phyloP scores from a whole-genome alignment of 176 grass and related monocot genomes.

The Aegilops speltoides region DNA sequence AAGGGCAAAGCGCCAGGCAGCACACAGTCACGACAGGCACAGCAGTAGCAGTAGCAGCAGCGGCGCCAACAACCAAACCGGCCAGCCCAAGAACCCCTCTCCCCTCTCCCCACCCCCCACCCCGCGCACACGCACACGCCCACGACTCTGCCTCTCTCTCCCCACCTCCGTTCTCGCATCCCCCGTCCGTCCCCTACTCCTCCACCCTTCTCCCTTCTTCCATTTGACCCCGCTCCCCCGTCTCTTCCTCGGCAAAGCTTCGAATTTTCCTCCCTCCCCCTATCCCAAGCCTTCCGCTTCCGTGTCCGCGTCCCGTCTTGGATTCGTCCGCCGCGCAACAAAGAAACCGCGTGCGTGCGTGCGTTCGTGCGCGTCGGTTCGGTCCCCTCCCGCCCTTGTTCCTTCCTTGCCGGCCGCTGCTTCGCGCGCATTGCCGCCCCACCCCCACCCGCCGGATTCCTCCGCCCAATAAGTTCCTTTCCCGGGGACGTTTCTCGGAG shows the following conservation, averaged over 20 bases:
- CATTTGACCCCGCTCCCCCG: not conserved
- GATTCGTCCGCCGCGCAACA: not conserved
- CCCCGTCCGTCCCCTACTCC: not conserved
- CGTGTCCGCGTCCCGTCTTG: not conserved
- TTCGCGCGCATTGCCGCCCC: slow-evolving; percentile 23
- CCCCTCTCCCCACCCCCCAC: not conserved
- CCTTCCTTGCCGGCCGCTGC: not conserved
- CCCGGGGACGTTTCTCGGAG: not conserved
- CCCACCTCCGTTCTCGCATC: not conserved
- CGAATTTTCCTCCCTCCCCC: slow-evolving; percentile 30
- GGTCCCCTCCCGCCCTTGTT: not conserved
- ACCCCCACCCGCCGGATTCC: not conserved
- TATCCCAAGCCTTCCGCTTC: not conserved
- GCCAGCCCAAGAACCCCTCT: not conserved
- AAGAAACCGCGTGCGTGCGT: not conserved
- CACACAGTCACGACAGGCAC: not conserved
- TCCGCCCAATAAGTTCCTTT: not conserved
- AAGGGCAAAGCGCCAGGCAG: not conserved
- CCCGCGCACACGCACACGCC: not conserved
- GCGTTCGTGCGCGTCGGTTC: not conserved
- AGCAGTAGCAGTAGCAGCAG: not conserved
- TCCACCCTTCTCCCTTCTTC: no score
- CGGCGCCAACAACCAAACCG: slow-evolving; percentile 33
- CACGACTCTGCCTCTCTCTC: not conserved
- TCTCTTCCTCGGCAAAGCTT: slow-evolving; percentile 34